phyloP scores from a whole-genome alignment of 495 filamentous ascomycete species.

The Aeminium ludgeri region DNA sequence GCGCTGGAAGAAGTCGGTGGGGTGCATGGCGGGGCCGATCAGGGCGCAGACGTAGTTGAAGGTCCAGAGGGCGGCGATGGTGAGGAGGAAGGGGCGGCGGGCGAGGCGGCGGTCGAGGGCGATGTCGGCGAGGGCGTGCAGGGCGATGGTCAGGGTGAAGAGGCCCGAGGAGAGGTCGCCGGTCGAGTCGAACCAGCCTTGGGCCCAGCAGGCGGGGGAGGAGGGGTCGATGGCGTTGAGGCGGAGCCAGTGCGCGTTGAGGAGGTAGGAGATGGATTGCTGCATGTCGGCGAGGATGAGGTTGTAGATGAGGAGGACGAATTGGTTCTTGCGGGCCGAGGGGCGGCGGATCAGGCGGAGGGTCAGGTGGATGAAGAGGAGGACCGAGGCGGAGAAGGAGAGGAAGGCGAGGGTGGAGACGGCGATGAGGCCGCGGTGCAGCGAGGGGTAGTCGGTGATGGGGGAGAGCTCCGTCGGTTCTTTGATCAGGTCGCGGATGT shows the following conservation, averaged over 20 bases:
- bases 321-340: constrained; percentile 11
- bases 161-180: constrained; percentile 14
- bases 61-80: constrained; percentile 17
- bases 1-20: constrained; percentile 17
- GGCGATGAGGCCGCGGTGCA: constrained; percentile 10
- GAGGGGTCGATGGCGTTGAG: constrained; percentile 1
- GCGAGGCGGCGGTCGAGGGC: constrained; percentile 18
- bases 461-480: constrained; percentile 4
- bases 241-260: constrained; percentile 8
- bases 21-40: constrained; percentile 19
- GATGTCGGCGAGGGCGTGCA: constrained; percentile 43
- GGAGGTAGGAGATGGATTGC: constrained; percentile 12
- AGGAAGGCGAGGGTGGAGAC: constrained; percentile 10
- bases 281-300: constrained; percentile 16
- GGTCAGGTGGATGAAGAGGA: constrained; percentile 4
- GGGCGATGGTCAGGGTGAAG: constrained; percentile 38
- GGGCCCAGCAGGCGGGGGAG: constrained; percentile 8
- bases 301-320: constrained; percentile 14
- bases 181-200: constrained; percentile 15
- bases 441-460: constrained; percentile 3
- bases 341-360: constrained; percentile 5
- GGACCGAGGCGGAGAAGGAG: constrained; percentile 10
- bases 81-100: constrained; percentile 14
- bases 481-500: constrained; percentile 1
- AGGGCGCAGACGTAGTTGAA: constrained; percentile 17